Base-by-base conservation (phyloP, 1,139 yeast genomes). In the Yamadazyma sp. region DNA sequence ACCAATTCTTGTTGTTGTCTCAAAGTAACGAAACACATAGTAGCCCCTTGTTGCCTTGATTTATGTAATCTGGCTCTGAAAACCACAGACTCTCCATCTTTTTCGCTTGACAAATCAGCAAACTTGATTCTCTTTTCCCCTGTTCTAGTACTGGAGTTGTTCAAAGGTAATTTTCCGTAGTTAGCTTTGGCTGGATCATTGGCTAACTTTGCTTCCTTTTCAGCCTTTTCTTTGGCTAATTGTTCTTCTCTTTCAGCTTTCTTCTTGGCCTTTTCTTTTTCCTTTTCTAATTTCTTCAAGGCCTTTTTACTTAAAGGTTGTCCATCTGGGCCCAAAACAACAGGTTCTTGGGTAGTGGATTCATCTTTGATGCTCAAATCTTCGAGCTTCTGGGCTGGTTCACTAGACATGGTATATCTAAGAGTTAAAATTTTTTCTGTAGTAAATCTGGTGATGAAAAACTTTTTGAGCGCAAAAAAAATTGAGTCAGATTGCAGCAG, bases 301-400 rank as follows among this genome's bases (percentile, higher is more conserved):
- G 96, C 98, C 63, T 89, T 92, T 68, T 92, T 92, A 46, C 97
- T 87, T 54, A 92, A 73, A 38, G 98, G 98, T 67, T 82, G 86
- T 32, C 98, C 98, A 63, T 92, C 97, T 64, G 79, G 84, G 23
- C 87, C 85, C 44, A 79, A 64, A 36, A 74, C 54, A n/a, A 68
- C 73, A 39, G 59, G 38, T 34, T 43, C 47, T 5, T 28, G 24
- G 14, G 35, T 62, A 8, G 22, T 20, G 22, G 22, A 20, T 18
- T 57, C 51, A 31, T 58, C 66, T 30, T 60, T 41, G 33, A 66
- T 52, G 31, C 58, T 58, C 44, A 70, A 61, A 43, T 63, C 53
- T 48, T 67, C 61, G 47, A 66, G 53, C 38, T 62, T 58, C 44
- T 66, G 69, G 36, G 63, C 51, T 46, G 58, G 58, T 40, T 61